Evolutionary conservation across 257 asterid species (phyloP), one percentile per base, ranked within the genome.

Genomic region (Apocynum venetum): DNA sequence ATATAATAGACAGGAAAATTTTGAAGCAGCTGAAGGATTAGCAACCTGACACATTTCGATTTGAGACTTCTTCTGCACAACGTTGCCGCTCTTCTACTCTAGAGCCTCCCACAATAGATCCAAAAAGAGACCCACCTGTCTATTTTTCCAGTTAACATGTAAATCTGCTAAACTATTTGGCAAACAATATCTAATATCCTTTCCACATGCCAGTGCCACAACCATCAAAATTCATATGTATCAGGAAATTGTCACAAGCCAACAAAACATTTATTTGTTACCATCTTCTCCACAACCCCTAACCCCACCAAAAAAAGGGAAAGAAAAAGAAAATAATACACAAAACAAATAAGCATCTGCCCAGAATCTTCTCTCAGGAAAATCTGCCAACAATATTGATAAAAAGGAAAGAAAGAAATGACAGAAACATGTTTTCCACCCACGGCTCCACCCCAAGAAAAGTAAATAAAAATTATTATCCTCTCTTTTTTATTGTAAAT

Each of bases 21-120:
- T 3, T 72, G 25, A 40, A 67, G 25, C 36, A 38, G n/a, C 31
- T 74, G 15, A 69, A 84, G 74, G 20, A 82, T 64, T 65, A 71
- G 66, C 57, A 65, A 93, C 99, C 99, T 91, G 97, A 88, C 56
- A 93, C 98, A 85, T 91, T 87, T 80, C 98, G 84, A 80, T 66
- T 86, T 46, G 90, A 85, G 85, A 93, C 97, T 91, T 91, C 96
- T 82, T 88, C 88, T 2, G 98, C 91, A 85, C 97, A 95, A 67
- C 83, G 83, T 71, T n/a, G 87, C 66, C 99, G 88, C 72, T 87
- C 96, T 74, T 85, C 91, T 76, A 87, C 81, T 14, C 79, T 83
- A 76, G 97, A 90, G 82, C 97, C 98, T 84, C 99, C 99, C 47
- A 93, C 99, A 48, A 93, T 77, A 80, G 98, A 89, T 76, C 99